These are phyloP conservation scores for Geranomyces variabilis DNA, from an alignment of 192 early-diverging fungal genomes.

Conservation along the genomic window DNA sequence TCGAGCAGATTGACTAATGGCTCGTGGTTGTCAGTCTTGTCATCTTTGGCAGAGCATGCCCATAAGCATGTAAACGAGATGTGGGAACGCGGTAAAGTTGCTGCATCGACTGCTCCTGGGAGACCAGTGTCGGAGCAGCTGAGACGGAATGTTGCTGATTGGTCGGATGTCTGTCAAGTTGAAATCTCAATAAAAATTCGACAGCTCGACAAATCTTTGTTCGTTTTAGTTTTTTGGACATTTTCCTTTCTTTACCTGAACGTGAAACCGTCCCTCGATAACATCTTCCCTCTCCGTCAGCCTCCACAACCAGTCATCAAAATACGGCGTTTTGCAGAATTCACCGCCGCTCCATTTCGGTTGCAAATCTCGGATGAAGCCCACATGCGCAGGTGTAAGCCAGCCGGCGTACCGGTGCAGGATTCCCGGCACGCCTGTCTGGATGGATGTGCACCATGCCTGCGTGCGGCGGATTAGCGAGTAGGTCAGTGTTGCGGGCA, in stretches of 20 bases:
- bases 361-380: too few relatives aligned
- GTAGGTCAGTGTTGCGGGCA: not conserved
- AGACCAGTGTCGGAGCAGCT: too few relatives aligned
- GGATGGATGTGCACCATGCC: not conserved
- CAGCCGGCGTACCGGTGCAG: not conserved
- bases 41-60: not conserved
- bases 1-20: not conserved
- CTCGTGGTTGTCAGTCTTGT: not conserved
- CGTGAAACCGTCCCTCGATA: not conserved
- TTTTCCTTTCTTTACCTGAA: not conserved
- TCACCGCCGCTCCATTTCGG: not conserved
- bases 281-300: conserved; percentile 1
- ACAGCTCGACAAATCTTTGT: not conserved
- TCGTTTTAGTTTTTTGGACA: not conserved
- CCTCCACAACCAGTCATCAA: not conserved
- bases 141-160: too few relatives aligned
- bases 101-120: too few relatives aligned
- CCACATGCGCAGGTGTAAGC: not conserved
- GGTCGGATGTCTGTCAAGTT: not conserved
- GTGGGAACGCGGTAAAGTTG: too few relatives aligned
- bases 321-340: not conserved
- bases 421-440: not conserved
- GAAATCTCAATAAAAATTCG: not conserved
- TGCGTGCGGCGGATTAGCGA: not conserved
- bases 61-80: too few relatives aligned